Base-by-base conservation (phyloP, 495 filamentous ascomycete genomes). In the Aspergillus nidulans region DNA sequence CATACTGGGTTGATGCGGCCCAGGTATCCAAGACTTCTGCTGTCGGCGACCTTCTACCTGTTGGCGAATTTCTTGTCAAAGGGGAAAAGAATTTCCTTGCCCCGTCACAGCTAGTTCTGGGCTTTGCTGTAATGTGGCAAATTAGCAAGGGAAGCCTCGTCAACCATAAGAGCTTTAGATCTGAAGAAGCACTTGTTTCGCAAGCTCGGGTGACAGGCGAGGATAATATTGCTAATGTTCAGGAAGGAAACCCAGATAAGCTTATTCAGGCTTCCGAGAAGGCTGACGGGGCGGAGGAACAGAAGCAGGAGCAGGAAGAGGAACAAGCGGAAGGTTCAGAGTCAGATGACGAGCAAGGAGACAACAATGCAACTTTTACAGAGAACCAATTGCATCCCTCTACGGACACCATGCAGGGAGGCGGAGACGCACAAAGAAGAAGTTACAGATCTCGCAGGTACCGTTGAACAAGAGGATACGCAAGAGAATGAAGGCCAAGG, bases 1-100 rank as follows among this genome's bases (percentile, higher is more conserved):
- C 92, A 13, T 98, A 88, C 84, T 98, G 94, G 94, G 91, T 91
- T 0, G 79, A 85, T 45, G 85, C 87, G 12, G 83, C 89, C 52
- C 92, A 97, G 63, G 89, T 97, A 0, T 87, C 89, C 2, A 97
- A 97, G 71, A 87, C 81, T 38, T 83, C 85, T 0, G 75, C 81
- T 0, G 79, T 79, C 1, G 92, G 92, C n/a, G 95, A 91, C 52
- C 90, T 88, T 53, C 66, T 97, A 12, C 78, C 81, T 5, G 73
- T 79, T 6, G 94, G 94, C 12, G 78, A 77, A 19, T 98, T 98
- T 63, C 79, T 84, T 65, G 76, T 96, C 32, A 79, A 81, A 46
- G 92, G 92, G 8, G 86, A 87, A 67, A 95, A 95, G 70, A 95
- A 95, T 59, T 92, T 86, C 61, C 71, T 98, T 41, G 91, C 91